Conservation (phyloP, 495 filamentous ascomycete species). For the Penicillium paxilli region DNA sequence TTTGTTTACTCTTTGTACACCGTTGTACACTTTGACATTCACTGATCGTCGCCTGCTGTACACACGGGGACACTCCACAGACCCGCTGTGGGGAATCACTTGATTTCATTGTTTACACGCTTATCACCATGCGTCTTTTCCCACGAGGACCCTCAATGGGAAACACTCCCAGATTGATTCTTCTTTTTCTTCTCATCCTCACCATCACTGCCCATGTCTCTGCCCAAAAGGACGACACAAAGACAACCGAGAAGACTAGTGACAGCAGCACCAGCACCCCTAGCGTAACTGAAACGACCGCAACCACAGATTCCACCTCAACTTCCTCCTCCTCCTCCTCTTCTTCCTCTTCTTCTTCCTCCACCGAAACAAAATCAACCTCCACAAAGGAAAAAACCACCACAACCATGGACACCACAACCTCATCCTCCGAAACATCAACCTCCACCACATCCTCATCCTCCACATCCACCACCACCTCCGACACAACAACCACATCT, state of each 20-base stretch:
- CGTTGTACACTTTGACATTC: too few species aligned
- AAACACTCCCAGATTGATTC: slow-evolving; percentile 24
- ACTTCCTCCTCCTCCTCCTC: slow-evolving; percentile 19
- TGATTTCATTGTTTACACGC: slow-evolving; percentile 19
- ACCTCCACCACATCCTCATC: slow-evolving; percentile 14
- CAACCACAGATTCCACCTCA: slow-evolving; percentile 16
- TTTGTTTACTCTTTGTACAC: slow-evolving; percentile 5
- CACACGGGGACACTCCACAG: slow-evolving; percentile 18
- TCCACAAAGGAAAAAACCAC: slow-evolving; percentile 19
- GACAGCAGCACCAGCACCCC: slow-evolving; percentile 14
- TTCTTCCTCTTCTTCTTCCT: slow-evolving; percentile 12
- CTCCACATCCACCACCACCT: slow-evolving; percentile 18
- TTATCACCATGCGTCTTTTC: slow-evolving; percentile 20
- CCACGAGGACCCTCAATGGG: slow-evolving; percentile 24
- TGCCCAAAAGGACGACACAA: slow-evolving; percentile 19
- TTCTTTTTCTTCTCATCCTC: slow-evolving; percentile 26
- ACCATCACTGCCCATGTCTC: slow-evolving; percentile 23
- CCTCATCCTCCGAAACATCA: slow-evolving; percentile 16
- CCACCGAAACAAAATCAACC: slow-evolving; percentile 6
- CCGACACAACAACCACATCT: slow-evolving; percentile 20
- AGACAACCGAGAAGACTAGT: slow-evolving; percentile 16
- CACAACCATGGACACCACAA: slow-evolving; percentile 25
- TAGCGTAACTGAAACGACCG: slow-evolving; percentile 21
- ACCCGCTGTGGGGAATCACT: slow-evolving; percentile 31
- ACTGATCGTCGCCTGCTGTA: slow-evolving; percentile 15